Evolutionary conservation across 2,329 filamentous ascomycete genomes (phyloP).

Genomic region (Sclerotinia trifoliorum): DNA sequence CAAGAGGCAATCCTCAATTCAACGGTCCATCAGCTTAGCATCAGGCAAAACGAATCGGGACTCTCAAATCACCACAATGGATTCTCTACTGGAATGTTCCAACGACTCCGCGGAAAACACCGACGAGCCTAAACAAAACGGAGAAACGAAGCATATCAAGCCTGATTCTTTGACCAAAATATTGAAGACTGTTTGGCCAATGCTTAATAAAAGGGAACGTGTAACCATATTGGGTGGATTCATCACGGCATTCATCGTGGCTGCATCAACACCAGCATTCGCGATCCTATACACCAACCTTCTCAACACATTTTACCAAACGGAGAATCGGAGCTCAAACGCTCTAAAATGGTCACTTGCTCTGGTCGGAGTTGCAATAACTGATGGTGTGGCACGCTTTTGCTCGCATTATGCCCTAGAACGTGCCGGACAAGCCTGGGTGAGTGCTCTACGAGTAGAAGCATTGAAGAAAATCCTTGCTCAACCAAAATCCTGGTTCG

Average conservation of each 20-base stretch:
- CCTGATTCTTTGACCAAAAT: slow-evolving; percentile 51
- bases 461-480: slow-evolving; percentile 68
- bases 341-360: slow-evolving; percentile 61
- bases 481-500: slow-evolving; percentile 79
- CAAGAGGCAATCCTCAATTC: background rate
- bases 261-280: slow-evolving; percentile 55
- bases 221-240: slow-evolving; percentile 59
- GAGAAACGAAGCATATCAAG: slow-evolving; percentile 10
- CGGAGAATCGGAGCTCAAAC: slow-evolving; percentile 29
- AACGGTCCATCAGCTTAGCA: background rate
- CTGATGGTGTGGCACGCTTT: slow-evolving; percentile 66
- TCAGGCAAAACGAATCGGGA: background rate
- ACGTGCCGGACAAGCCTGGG: slow-evolving; percentile 70
- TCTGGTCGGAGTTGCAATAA: slow-evolving; percentile 65
- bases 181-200: slow-evolving; percentile 68
- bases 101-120: background rate
- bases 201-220: slow-evolving; percentile 52
- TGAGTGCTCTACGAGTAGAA: slow-evolving; percentile 66
- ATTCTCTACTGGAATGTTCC: background rate
- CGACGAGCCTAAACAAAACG: background rate
- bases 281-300: slow-evolving; percentile 73
- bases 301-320: slow-evolving; percentile 65
- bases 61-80: background rate
- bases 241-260: slow-evolving; percentile 38
- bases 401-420: slow-evolving; percentile 71